These are phyloP conservation scores for Juncus effusus DNA, from an alignment of 176 grass and related monocot species.

Conservation along the genomic window DNA sequence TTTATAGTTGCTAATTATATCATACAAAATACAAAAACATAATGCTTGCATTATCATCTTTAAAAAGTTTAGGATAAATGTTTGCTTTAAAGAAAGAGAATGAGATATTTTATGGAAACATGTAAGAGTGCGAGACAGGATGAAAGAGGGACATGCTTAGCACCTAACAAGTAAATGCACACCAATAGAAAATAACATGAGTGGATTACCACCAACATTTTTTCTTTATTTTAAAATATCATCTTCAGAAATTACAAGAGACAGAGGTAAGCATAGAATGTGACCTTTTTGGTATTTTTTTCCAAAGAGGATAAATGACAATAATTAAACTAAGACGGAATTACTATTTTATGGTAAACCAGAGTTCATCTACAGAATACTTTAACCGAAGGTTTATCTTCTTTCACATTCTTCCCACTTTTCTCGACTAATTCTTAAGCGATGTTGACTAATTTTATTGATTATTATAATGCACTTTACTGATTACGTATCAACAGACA, in stretches of 20 bases:
- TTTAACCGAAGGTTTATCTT: background rate
- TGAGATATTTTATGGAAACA: background rate
- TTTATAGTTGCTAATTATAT: no score
- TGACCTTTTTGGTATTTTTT: background rate
- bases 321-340: background rate
- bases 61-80: no score
- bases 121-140: background rate
- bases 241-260: background rate
- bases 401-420: no score
- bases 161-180: constrained; percentile 2
- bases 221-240: background rate
- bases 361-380: background rate
- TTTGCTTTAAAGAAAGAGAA: background rate
- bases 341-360: constrained; percentile 2
- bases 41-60: no score
- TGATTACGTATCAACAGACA: no score
- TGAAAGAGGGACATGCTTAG: constrained; percentile 9
- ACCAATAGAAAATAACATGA: constrained; percentile 11
- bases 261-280: constrained; percentile 3
- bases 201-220: constrained; percentile 4
- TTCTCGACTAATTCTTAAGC: no score
- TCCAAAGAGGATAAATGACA: background rate
- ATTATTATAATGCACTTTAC: no score
- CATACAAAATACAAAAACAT: no score
- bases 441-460: no score